Evolutionary conservation across 257 asterid species (phyloP).

Genomic region (Nicotiana attenuata): DNA sequence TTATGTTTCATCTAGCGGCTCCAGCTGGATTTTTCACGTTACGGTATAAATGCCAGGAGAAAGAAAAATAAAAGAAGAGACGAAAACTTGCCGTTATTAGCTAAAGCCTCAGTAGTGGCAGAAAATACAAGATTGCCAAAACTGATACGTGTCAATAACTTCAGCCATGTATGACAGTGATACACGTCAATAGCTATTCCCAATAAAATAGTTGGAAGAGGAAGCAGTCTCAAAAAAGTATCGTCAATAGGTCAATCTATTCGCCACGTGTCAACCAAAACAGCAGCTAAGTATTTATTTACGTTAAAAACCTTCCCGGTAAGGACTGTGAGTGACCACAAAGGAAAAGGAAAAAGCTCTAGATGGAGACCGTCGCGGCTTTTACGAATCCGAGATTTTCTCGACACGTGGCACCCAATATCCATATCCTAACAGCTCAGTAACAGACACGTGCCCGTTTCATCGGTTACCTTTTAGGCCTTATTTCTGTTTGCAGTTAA

Average conservation of each 20-base stretch:
- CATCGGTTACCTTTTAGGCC: not conserved
- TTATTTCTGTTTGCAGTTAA: not conserved
- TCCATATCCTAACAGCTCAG: not conserved
- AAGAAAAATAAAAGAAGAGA: not conserved
- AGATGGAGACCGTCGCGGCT: constrained; percentile 7
- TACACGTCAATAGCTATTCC: not conserved
- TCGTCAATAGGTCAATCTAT: not conserved
- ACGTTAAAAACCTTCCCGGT: not conserved
- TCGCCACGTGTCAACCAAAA: not conserved
- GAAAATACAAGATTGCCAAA: constrained; percentile 6
- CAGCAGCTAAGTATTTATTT: not conserved
- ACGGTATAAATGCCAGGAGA: not conserved
- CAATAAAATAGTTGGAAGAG: not conserved
- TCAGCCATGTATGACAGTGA: not conserved
- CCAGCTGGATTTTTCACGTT: not conserved
- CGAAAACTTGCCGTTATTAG: not conserved
- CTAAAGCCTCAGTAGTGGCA: not conserved
- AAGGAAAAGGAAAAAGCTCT: no score
- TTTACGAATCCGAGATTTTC: constrained; percentile 6
- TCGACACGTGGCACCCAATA: constrained; percentile 9
- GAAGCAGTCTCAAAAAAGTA: not conserved
- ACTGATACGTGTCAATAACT: constrained; percentile 1
- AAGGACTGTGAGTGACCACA: not conserved
- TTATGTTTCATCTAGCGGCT: not conserved
- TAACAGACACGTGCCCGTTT: constrained; percentile 18